Evolutionary conservation across 140 eudicot species (phyloP), one percentile per base, ranked within the genome.

Genomic region (Cichorium intybus): DNA sequence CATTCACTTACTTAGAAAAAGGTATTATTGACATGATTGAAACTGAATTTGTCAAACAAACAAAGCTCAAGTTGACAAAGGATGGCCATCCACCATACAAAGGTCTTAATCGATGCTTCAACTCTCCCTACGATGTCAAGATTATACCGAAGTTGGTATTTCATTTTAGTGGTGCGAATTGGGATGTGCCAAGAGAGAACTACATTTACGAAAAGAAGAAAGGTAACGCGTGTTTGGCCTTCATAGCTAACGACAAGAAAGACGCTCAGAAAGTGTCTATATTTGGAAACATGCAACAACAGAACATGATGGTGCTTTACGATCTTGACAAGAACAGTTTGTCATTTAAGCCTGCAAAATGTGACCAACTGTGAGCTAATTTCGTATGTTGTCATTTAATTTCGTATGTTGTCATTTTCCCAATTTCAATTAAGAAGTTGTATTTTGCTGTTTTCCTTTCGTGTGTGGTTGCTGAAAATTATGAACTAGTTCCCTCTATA

Each of bases 81-180:
- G 6, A 24, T 23, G 0, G 17, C n/a, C n/a, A n/a, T 17, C 14
- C 22, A 7, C 56, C 43, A 15, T 52, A 67, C 16, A 7, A 21
- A 9, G 61, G 2, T 6, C 60, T 65, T 31, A 6, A 50, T 7
- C 33, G 31, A n/a, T 65, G 71, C 46, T 65, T 65, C 60, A 50
- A 26, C 24, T 1, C 47, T 46, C 58, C 20, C 16, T 6, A 7
- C 10, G 11, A 49, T 14, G n/a, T 11, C 7, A 4, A 18, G 3
- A 21, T 1, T 17, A 10, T 58, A 34, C 64, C 64, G 14, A 65
- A 29, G 4, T 2, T 65, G 16, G 71, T 65, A 35, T 65, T 65
- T 27, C 71, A 65, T 65, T 65, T 65, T 15, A 16, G 22, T 60
- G 60, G 51, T 51, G 71, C 71, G n/a, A n/a, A n/a, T n/a, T n/a